Base-by-base conservation (phyloP, 2,329 filamentous ascomycete genomes). In the Intubia oerlemansii region DNA sequence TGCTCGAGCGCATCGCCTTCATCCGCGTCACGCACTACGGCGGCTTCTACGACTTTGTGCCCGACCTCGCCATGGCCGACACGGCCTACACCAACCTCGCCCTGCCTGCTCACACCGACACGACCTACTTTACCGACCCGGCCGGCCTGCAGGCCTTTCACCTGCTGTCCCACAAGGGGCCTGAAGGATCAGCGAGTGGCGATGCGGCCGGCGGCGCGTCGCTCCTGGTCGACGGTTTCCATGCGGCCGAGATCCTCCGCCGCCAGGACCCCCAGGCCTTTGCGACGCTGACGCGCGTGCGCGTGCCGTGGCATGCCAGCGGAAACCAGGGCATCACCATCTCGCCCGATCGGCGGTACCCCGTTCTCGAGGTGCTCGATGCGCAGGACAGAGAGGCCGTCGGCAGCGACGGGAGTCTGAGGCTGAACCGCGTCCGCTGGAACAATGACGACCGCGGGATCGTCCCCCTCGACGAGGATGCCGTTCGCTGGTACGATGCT, bases 21-120 rank as follows among this genome's bases (percentile, higher is more conserved):
- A 84, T 95, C 41, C 68, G 84, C 12, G 61, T 74, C 35, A 98
- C 88, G 0, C 88, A 95, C 46, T 98, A 95, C 48, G 85, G 80
- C 54, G 67, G 52, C 34, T 62, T 63, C 44, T 66, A 65, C 42
- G 85, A 93, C 50, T 95, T 95, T 48, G 78, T 79, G 1, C 76
- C 84, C 5, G 78, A 93, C 48, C 63, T 93, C 15, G 74, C 80
- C 17, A 75, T 75, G 44, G 84, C 84, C 38, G 82, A 92, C 43
- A 90, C 79, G 2, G 82, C 82, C 4, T 98, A 95, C 53, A 93
- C 85, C 2, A 81, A 76, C 41, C 60, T 88, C 28, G 71, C 72
- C 1, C 64, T 98, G 3, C 67, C 70, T 13, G 74, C 78, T 1
- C 88, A 98, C 49, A 95, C 85, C 1, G 88, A 98, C 51, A 95